A percentile compares a stretch with the other conserved stretches of the same genome.
These are phyloP conservation scores for Rostrohypoxylon terebratum DNA, from an alignment of 495 filamentous ascomycete species.

Conservation along the genomic window DNA sequence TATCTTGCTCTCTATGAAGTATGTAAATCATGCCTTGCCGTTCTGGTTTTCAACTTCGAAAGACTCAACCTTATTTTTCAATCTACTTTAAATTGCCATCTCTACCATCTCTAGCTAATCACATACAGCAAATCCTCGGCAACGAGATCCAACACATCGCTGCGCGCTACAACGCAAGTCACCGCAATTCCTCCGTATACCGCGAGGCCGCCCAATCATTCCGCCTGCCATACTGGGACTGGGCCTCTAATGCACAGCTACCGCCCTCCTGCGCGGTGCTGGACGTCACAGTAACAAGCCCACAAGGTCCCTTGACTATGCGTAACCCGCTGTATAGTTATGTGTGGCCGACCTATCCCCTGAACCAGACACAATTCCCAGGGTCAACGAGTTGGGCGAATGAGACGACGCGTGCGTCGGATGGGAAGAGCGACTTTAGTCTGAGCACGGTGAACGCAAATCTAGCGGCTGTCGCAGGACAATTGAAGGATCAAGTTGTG, in stretches of 20 bases:
- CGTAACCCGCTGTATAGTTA: constrained; percentile 57
- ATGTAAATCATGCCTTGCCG: constrained; percentile 42
- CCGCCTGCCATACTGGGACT: constrained; percentile 60
- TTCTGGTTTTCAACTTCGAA: not conserved
- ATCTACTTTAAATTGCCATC: not conserved
- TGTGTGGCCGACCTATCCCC: constrained; percentile 47
- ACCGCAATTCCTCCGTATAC: constrained; percentile 45
- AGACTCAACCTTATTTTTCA: not conserved
- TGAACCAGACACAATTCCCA: constrained; percentile 44
- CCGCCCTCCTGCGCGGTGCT: constrained; percentile 44
- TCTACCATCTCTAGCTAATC: not conserved
- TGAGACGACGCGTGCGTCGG: constrained; percentile 46
- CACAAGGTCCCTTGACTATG: constrained; percentile 43
- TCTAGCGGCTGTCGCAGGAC: constrained; percentile 28
- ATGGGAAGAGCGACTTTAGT: constrained; percentile 36
- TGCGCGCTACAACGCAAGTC: constrained; percentile 46
- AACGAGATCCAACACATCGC: constrained; percentile 52
- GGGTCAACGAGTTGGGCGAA: constrained; percentile 26
- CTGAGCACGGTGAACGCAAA: constrained; percentile 41
- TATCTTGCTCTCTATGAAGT: constrained; percentile 59
- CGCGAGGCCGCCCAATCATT: constrained; percentile 51
- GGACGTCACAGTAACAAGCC: constrained; percentile 52
- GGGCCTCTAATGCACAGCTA: constrained; percentile 49
- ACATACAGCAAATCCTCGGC: constrained; percentile 54
- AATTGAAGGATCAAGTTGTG: constrained; percentile 50